These are phyloP conservation scores for Dimargaris cristalligena DNA, from an alignment of 192 early-diverging fungal species.

Conservation along the genomic window DNA sequence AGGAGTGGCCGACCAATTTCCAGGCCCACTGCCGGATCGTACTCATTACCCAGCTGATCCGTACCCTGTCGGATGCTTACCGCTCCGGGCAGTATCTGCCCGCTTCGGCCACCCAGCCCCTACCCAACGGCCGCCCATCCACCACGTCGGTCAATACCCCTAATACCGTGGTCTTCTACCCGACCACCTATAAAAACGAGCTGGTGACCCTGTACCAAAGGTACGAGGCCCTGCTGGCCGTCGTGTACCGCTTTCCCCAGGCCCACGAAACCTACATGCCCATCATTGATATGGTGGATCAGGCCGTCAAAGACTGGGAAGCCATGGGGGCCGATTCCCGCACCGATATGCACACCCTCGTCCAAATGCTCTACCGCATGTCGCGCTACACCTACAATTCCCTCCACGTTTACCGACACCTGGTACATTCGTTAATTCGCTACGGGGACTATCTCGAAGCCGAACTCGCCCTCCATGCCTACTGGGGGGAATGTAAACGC, in stretches of 20 bases:
- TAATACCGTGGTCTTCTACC: constrained; percentile 12
- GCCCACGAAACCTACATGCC: constrained; percentile 38
- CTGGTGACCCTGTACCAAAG: constrained; percentile 32
- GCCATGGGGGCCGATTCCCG: constrained; percentile 30
- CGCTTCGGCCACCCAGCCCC: constrained; percentile 12
- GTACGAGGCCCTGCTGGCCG: constrained; percentile 41
- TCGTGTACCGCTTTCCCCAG: constrained; percentile 35
- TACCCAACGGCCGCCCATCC: neutral
- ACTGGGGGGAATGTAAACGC: constrained; percentile 35
- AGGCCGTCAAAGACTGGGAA: constrained; percentile 39
- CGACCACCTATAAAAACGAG: constrained; percentile 23
- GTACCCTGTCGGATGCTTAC: constrained; percentile 22
- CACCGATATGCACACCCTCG: constrained; percentile 34
- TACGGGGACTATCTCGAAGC: constrained; percentile 64
- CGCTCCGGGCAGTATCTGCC: constrained; percentile 18
- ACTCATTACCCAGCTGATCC: constrained; percentile 31
- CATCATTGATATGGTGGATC: constrained; percentile 44
- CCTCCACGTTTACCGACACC: constrained; percentile 42
- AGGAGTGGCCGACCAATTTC: constrained; percentile 24
- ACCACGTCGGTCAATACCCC: neutral
- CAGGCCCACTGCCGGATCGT: constrained; percentile 32
- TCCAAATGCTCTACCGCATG: constrained; percentile 44
- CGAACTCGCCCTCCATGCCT: constrained; percentile 43
- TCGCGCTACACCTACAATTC: constrained; percentile 53
- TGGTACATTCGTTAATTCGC: constrained; percentile 34